A percentile compares a stretch with the other conserved stretches of the same genome.
phyloP scores from a whole-genome alignment of 2,329 filamentous ascomycete species.

The Cercospora sp. region DNA sequence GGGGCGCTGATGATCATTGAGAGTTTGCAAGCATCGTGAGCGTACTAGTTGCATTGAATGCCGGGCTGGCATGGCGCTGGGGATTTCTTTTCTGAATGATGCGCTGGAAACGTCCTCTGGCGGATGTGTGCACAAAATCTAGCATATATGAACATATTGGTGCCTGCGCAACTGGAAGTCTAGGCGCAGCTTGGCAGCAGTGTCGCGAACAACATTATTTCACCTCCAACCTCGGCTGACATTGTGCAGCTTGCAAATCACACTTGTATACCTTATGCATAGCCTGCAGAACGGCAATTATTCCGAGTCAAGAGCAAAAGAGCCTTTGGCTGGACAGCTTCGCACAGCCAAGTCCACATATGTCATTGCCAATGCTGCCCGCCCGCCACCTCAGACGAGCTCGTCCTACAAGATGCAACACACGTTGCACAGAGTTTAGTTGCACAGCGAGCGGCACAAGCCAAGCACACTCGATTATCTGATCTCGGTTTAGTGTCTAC shows the following conservation, averaged over 20 bases:
- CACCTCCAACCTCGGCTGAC: background rate
- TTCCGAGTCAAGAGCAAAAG: background rate
- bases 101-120: background rate
- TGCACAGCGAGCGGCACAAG: background rate
- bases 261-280: background rate
- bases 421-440: background rate
- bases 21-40: slow-evolving; percentile 10
- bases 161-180: background rate
- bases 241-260: background rate
- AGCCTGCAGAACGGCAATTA: background rate
- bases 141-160: background rate
- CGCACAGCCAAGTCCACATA: background rate
- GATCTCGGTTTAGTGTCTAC: slow-evolving; percentile 1
- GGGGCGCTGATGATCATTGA: background rate
- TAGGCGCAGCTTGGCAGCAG: background rate
- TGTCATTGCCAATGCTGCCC: slow-evolving; percentile 11
- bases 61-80: slow-evolving; percentile 7
- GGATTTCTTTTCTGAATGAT: background rate
- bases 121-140: background rate
- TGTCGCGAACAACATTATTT: background rate
- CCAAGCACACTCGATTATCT: background rate
- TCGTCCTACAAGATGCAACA: background rate
- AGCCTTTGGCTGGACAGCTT: background rate
- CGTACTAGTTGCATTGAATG: slow-evolving; percentile 4
- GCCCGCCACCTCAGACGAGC: background rate